These are phyloP conservation scores for Canavalia ensiformis DNA, from an alignment of 306 rosid genomes.

Conservation along the genomic window DNA sequence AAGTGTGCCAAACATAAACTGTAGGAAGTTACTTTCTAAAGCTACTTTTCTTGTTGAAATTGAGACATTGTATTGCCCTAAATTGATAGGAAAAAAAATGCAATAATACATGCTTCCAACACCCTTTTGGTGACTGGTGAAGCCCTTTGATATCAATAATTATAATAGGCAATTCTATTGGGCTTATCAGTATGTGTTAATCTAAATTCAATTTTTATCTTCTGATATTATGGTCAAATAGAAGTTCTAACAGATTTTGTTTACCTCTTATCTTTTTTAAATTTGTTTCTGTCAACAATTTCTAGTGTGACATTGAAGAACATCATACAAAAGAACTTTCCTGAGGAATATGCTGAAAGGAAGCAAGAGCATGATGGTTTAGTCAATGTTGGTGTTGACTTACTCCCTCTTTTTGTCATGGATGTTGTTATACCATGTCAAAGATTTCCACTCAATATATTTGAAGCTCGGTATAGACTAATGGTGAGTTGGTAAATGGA, in stretches of 20 bases:
- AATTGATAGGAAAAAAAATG: slow-evolving; percentile 36
- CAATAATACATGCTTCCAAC: slow-evolving; percentile 18
- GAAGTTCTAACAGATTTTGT: slow-evolving; percentile 20
- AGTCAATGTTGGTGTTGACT: slow-evolving; percentile 75
- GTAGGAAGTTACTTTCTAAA: slow-evolving; percentile 37
- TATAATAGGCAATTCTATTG: slow-evolving; percentile 25
- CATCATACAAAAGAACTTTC: slow-evolving; percentile 91
- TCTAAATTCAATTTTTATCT: slow-evolving; percentile 37
- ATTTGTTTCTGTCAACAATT: slow-evolving; percentile 48
- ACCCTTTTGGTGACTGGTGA: slow-evolving; percentile 28
- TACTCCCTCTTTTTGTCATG: slow-evolving; percentile 99
- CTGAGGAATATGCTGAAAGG: slow-evolving; percentile 96
- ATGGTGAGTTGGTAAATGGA: slow-evolving; percentile 75
- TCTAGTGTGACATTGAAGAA: slow-evolving; percentile 89
- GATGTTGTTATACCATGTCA: slow-evolving; percentile 96
- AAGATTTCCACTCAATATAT: slow-evolving; percentile 90
- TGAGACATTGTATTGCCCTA: slow-evolving; percentile 13
- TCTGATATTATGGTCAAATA: slow-evolving; percentile 31
- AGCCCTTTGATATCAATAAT: slow-evolving; percentile 9
- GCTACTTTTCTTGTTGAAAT: slow-evolving; percentile 3
- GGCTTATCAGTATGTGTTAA: slow-evolving; percentile 13
- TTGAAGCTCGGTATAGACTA: slow-evolving; percentile 98
- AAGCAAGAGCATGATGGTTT: slow-evolving; percentile 77
- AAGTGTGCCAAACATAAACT: slow-evolving; percentile 28
- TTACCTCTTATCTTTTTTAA: slow-evolving; percentile 25